Percentiles rank a stretch among this genome's conserved stretches.
These are phyloP conservation scores for Aureoboletus auriporus DNA, from an alignment of 768 basidiomycete species.

Conservation along the genomic window DNA sequence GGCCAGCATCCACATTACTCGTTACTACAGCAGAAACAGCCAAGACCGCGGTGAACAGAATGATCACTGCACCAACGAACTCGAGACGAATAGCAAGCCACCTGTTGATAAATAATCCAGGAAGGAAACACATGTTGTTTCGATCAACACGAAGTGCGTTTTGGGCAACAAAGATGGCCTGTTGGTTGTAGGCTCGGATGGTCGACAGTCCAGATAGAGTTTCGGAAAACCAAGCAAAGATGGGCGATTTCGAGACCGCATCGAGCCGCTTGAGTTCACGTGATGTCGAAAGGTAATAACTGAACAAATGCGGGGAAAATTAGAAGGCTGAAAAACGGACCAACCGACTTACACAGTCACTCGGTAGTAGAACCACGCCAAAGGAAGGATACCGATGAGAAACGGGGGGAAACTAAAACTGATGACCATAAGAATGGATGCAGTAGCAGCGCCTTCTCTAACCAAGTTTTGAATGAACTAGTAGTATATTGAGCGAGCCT, in stretches of 20 bases:
- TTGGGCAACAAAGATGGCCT: conserved; percentile 58
- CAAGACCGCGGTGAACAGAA: no score
- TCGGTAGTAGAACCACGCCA: conserved; percentile 73
- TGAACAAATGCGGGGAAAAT: conserved; percentile 27
- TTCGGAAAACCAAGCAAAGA: conserved; percentile 88
- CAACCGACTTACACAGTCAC: conserved; percentile 65
- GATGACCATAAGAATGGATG: conserved; percentile 69
- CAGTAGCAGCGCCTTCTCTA: conserved; percentile 56
- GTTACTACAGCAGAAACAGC: no score
- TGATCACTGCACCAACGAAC: no score
- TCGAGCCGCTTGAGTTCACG: conserved; percentile 87
- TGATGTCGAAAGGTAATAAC: conserved; percentile 84
- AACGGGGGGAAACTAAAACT: conserved; percentile 80
- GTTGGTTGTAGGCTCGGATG: conserved; percentile 77
- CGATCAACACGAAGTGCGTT: conserved; percentile 78
- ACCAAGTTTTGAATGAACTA: conserved; percentile 64
- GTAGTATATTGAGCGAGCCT: neutral
- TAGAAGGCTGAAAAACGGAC: neutral
- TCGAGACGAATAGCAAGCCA: no score
- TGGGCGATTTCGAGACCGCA: conserved; percentile 84
- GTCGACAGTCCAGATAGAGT: conserved; percentile 72
- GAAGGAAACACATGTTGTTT: conserved; percentile 70
- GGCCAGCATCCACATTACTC: conserved; percentile 36
- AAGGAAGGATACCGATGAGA: conserved; percentile 66
- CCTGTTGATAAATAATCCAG: conserved; percentile 21